A percentile compares a stretch with the other conserved stretches of the same genome.
Conservation (phyloP, 371 early-diverging fungal species). For the Mucor velutinosus region DNA sequence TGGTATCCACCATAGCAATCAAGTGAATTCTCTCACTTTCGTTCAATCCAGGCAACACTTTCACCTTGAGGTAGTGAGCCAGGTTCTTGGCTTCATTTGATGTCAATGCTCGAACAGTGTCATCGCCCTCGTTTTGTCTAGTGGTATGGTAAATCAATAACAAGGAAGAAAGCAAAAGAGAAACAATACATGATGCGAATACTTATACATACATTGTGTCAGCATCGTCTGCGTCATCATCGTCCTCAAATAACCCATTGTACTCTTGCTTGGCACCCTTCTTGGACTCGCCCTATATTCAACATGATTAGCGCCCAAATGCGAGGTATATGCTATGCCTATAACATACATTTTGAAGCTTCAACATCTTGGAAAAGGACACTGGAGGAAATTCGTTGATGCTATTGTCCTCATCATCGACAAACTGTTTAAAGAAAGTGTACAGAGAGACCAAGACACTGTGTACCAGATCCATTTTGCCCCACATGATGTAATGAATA, state of each 20-base stretch:
- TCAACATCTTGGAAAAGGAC: constrained; percentile 52
- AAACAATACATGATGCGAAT: neutral
- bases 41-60: constrained; percentile 50
- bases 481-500: constrained; percentile 78
- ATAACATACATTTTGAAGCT: constrained; percentile 50
- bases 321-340: no score
- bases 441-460: constrained; percentile 56
- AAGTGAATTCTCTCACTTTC: constrained; percentile 48
- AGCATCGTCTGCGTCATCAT: constrained; percentile 16
- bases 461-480: constrained; percentile 73
- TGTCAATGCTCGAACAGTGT: constrained; percentile 40
- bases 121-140: constrained; percentile 20
- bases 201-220: neutral
- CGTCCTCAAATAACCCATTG: constrained; percentile 39
- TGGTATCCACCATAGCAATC: constrained; percentile 64
- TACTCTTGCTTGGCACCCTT: constrained; percentile 20
- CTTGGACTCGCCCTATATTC: neutral
- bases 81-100: constrained; percentile 30
- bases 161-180: neutral
- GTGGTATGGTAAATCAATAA: neutral
- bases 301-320: neutral
- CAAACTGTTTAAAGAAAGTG: constrained; percentile 47
- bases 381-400: constrained; percentile 53
- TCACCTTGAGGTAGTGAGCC: constrained; percentile 40
- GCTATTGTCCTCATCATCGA: constrained; percentile 47